Conservation (phyloP, 192 early-diverging fungal species). For the Phlyctochytrium arcticum region DNA sequence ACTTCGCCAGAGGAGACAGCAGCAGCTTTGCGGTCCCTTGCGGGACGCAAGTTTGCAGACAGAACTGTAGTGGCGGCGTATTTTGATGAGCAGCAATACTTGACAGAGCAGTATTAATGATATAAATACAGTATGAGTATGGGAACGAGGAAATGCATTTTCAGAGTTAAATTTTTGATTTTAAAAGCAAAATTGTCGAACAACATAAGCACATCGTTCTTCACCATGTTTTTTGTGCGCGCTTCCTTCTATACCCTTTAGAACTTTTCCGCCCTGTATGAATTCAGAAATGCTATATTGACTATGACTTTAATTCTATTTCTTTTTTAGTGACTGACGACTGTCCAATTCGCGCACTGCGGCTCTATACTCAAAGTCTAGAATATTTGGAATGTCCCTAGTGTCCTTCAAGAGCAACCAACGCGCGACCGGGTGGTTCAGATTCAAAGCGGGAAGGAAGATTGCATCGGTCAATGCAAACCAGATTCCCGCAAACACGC, state of each 20-base stretch:
- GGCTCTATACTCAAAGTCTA: constrained; percentile 18
- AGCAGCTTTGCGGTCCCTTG: constrained; percentile 72
- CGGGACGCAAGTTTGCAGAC: constrained; percentile 90
- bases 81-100: constrained; percentile 70
- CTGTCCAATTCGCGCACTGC: neutral
- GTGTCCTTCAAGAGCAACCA: constrained; percentile 28
- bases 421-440: constrained; percentile 15
- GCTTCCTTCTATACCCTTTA: too few species aligned
- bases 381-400: constrained; percentile 4
- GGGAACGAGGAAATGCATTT: too few species aligned
- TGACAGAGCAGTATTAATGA: constrained; percentile 45
- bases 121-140: too few species aligned
- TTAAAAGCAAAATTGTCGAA: too few species aligned
- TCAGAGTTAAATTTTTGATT: too few species aligned
- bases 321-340: neutral
- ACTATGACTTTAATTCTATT: neutral
- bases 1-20: constrained; percentile 52
- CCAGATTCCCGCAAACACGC: constrained; percentile 54
- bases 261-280: too few species aligned
- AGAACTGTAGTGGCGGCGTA: constrained; percentile 89
- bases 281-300: too few species aligned
- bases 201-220: too few species aligned
- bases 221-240: too few species aligned
- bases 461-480: constrained; percentile 24
- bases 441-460: constrained; percentile 24